These are phyloP conservation scores for Phaeophleospora eucalypticola DNA, from an alignment of 2,329 filamentous ascomycete genomes.

Conservation along the genomic window DNA sequence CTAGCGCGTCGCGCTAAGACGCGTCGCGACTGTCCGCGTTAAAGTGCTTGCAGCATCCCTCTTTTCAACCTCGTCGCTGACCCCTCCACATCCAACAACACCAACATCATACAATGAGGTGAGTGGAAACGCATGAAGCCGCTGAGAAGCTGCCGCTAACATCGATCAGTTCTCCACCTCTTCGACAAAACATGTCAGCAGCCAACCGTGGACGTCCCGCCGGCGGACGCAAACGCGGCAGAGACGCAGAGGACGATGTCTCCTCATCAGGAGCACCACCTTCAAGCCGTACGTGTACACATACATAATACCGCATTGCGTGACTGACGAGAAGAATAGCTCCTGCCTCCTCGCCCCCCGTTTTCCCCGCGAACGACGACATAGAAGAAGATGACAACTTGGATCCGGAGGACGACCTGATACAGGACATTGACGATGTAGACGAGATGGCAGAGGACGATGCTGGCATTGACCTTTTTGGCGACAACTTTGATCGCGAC, in stretches of 20 bases:
- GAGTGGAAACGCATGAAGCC: no score
- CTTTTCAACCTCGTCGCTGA: no score
- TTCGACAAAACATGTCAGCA: constrained; percentile 74
- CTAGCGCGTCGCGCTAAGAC: no score
- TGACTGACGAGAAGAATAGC: constrained; percentile 34
- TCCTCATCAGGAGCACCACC: constrained; percentile 57
- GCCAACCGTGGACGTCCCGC: constrained; percentile 68
- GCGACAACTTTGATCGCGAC: constrained; percentile 62
- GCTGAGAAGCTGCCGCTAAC: no score
- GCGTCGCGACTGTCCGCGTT: no score
- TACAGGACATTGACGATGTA: constrained; percentile 61
- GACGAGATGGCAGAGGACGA: constrained; percentile 68
- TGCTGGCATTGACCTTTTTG: constrained; percentile 68
- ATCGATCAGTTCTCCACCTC: constrained; percentile 57
- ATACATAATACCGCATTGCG: background rate
- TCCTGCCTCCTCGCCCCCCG: constrained; percentile 57
- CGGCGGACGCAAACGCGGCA: constrained; percentile 55
- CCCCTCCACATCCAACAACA: no score
- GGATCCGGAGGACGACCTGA: constrained; percentile 63
- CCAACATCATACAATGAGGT: no score
- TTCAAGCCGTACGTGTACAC: constrained; percentile 57
- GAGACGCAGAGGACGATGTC: constrained; percentile 61
- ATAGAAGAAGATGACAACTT: constrained; percentile 64
- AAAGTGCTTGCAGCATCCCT: no score
- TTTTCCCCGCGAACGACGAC: constrained; percentile 66